A percentile compares a stretch with the other conserved stretches of the same genome.
phyloP scores from a whole-genome alignment of 78 protist genomes.

The Chrysochromulina parva region DNA sequence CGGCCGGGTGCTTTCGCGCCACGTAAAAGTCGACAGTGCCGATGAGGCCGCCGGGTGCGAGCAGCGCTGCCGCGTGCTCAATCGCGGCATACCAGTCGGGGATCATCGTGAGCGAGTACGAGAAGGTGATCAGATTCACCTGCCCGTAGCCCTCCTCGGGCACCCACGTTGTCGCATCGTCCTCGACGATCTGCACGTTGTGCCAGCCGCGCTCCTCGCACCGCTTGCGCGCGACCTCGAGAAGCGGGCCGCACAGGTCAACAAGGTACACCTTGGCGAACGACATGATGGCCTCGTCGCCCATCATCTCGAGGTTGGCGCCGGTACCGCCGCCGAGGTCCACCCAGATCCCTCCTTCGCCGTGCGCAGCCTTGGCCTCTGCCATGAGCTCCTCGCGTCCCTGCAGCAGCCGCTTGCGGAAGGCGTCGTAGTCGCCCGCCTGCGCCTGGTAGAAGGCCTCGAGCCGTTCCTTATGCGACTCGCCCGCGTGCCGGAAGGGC shows the following conservation, averaged over 20 bases:
- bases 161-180: conserved; percentile 2
- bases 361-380: background rate
- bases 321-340: conserved; percentile 42
- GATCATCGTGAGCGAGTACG: conserved; percentile 41
- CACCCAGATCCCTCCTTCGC: conserved; percentile 13
- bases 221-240: conserved; percentile 7
- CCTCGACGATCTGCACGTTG: conserved; percentile 14
- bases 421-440: background rate
- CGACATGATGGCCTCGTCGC: background rate
- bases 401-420: background rate
- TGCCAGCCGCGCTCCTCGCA: background rate
- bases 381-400: background rate
- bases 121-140: conserved; percentile 23
- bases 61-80: background rate
- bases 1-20: background rate
- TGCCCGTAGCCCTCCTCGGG: background rate
- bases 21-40: background rate
- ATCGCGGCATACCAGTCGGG: background rate
- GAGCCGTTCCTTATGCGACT: background rate
- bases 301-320: conserved; percentile 23
- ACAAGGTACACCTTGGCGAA: conserved; percentile 21
- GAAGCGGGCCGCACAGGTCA: conserved; percentile 18
- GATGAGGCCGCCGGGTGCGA: background rate
- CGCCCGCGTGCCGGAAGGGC: no score
- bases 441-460: background rate